Evolutionary conservation across 179 eudicot species (phyloP), one percentile per base, ranked within the genome.

Genomic region (Silene noctiflora): DNA sequence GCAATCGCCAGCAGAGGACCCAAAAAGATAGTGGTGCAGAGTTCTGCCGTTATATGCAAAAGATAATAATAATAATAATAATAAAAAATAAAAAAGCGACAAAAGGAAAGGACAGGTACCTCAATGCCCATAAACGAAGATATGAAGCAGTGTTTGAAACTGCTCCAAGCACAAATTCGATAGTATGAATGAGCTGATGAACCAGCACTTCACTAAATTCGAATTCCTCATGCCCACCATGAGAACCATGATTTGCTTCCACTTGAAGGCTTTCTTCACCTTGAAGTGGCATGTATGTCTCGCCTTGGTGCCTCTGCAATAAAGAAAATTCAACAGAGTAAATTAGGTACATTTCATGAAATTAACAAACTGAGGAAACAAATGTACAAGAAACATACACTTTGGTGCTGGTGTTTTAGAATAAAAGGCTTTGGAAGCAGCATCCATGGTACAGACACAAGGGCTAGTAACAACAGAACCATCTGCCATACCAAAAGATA

Each of bases 371-470:
- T 71, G 63, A 10, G 46, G 14, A 51, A 53, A 14, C 16, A 71
- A 71, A 71, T 25, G 42, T 27, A 14, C n/a, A 21, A 3, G 20
- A 24, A 71, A 71, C 88, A 56, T 84, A 89, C 93, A 81, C 85
- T 89, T 77, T 88, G 77, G 59, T 91, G 87, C 77, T 91, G 93
- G 76, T 84, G 85, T 85, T 91, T 89, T 83, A 91, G 68, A 59
- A 91, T 85, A 83, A 89, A 88, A 74, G 96, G 96, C 84, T 91
- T 91, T 60, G 96, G 96, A 75, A 89, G 66, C 65, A 91, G 79
- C 96, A 91, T 91, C 96, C 96, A 91, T 53, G 96, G 96, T 44
- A 91, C 93, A n/a, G 96, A 86, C 29, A 89, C 81, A 35, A 91
- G 86, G 58, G 93, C 93, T 53, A 86, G 76, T 22, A 86, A 69